Base-by-base conservation (phyloP, 1,139 yeast genomes). In the Kluyveromyces marxianus region DNA sequence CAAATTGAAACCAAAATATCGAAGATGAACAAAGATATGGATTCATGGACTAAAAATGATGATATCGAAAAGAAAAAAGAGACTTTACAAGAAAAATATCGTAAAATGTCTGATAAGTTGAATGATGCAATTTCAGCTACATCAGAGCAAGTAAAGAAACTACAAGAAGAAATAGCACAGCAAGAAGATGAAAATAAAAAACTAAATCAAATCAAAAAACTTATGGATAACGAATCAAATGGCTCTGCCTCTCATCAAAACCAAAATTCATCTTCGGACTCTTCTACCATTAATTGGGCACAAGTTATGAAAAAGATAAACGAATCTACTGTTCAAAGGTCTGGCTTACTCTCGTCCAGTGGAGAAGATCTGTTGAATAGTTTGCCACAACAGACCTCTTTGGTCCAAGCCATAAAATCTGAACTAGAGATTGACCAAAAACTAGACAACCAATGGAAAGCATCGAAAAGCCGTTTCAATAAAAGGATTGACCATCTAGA, bases 11-110 rank as follows among this genome's bases (percentile, higher is more conserved):
- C 49, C 5, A 60, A 59, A 39, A 51, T 57, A 7, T 34, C 39
- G 7, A 60, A 53, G 44, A 60, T 62, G 65, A 51, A 58, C 26
- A 48, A 47, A 4, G 63, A 60, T 35, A 60, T 62, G 57, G 42
- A 49, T 7, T 41, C 39, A 10, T 57, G 60, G 61, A 45, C 51
- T 4, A 35, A 35, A 25, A 50, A 48, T 41, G 56, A 54, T 41
- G 41, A 49, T n/a, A 50, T 50, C n/a, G 54, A 49, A 24, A 45
- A 51, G n/a, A 50, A 52, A 38, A 47, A 42, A 14, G 49, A 49
- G 8, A 41, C 41, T 4, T 37, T 59, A 7, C 44, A 47, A 28
- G 38, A 41, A n/a, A 50, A 48, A n/a, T 59, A 50, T 44, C 39
- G 44, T 7, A 42, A 39, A 5, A 36, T 50, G 32, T 45, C 51